A percentile compares a stretch with the other conserved stretches of the same genome.
Evolutionary conservation across 148 eudicot genomes (phyloP).

Genomic region (Persicaria maculosa): DNA sequence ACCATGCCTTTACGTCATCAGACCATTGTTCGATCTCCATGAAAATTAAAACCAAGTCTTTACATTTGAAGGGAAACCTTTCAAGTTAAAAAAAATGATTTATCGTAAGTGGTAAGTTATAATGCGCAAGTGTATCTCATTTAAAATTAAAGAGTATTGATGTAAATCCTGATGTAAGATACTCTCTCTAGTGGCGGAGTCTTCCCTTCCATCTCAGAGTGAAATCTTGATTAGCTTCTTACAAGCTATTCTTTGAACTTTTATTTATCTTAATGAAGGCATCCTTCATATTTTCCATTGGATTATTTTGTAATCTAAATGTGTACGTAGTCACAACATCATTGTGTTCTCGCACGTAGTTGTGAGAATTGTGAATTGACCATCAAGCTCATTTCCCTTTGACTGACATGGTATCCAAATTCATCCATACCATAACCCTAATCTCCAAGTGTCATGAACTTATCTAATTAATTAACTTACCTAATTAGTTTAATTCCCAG

Average conservation of each 20-base stretch:
- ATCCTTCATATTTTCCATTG: background rate
- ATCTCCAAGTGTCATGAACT: no score
- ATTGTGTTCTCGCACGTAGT: background rate
- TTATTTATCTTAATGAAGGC: background rate
- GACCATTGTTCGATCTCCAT: no score
- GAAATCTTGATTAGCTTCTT: background rate
- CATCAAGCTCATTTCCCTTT: background rate
- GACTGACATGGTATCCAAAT: background rate
- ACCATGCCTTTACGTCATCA: no score
- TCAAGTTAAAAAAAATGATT: no score
- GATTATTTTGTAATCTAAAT: background rate
- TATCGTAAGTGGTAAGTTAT: background rate
- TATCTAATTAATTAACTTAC: no score
- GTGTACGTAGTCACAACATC: background rate
- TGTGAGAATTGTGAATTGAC: background rate
- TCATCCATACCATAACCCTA: no score
- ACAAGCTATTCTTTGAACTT: background rate
- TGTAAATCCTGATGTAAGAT: background rate
- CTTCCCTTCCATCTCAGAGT: background rate
- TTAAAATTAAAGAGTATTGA: background rate
- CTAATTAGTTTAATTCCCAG: no score
- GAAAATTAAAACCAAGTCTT: no score
- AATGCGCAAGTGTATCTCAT: background rate
- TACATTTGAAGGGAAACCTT: no score
- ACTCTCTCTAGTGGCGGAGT: background rate